These are phyloP conservation scores for Helotiales sp. DNA, from an alignment of 2,329 filamentous ascomycete species.

Conservation along the genomic window DNA sequence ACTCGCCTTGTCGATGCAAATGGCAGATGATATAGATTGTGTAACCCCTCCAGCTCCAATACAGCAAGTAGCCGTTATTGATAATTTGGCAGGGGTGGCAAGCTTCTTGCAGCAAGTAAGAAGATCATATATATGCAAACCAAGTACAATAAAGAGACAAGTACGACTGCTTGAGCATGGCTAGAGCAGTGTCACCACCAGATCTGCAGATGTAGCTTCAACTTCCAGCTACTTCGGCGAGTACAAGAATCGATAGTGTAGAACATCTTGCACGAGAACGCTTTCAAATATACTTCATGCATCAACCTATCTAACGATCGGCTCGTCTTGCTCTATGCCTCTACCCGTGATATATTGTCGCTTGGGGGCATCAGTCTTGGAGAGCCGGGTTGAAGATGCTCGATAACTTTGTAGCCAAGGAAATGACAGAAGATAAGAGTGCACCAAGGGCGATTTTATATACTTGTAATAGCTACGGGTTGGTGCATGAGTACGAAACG, in stretches of 20 bases:
- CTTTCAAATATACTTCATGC: background rate
- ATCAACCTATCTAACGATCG: background rate
- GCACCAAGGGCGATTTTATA: too few species aligned
- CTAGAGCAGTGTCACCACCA: background rate
- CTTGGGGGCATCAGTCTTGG: too few species aligned
- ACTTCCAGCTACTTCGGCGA: background rate
- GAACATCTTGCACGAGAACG: background rate
- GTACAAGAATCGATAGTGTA: background rate
- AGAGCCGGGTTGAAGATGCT: too few species aligned
- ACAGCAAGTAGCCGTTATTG: conserved; percentile 9
- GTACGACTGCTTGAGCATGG: background rate
- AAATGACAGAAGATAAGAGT: too few species aligned
- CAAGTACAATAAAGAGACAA: background rate
- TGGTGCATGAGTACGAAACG: too few species aligned
- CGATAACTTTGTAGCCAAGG: too few species aligned
- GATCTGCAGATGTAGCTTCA: background rate
- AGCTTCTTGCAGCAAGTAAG: background rate
- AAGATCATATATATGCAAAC: background rate
- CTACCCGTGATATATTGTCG: too few species aligned
- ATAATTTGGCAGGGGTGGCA: background rate
- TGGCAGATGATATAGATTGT: conserved; percentile 10
- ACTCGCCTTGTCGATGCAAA: background rate
- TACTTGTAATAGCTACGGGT: too few species aligned
- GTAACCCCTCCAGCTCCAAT: conserved; percentile 4
- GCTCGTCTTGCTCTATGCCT: too few species aligned